These are phyloP conservation scores for Beta lomatogona DNA, from an alignment of 179 eudicot genomes.

Conservation along the genomic window DNA sequence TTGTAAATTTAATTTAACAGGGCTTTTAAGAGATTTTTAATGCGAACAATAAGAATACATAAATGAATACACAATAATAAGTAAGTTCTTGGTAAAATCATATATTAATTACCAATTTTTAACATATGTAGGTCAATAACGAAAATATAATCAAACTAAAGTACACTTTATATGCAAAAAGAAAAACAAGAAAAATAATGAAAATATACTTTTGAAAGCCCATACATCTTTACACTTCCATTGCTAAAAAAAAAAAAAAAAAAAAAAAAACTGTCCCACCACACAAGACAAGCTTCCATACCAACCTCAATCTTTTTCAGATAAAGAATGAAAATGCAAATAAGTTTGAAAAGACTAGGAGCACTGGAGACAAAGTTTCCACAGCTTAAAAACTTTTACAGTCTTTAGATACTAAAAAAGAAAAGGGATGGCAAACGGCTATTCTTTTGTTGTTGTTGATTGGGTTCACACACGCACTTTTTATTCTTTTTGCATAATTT, in stretches of 20 bases:
- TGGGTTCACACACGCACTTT: slow-evolving; percentile 24
- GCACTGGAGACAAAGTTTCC: slow-evolving; percentile 41
- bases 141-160: background rate
- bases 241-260: slow-evolving; percentile 26
- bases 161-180: background rate
- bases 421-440: slow-evolving; percentile 23
- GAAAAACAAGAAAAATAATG: background rate
- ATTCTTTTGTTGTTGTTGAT: slow-evolving; percentile 26
- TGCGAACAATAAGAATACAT: no score
- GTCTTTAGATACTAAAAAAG: slow-evolving; percentile 23
- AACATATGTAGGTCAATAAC: no score
- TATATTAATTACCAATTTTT: no score
- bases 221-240: slow-evolving; percentile 32
- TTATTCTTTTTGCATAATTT: slow-evolving; percentile 33
- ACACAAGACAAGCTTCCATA: slow-evolving; percentile 38
- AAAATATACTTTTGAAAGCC: slow-evolving; percentile 5
- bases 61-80: no score
- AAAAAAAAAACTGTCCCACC: slow-evolving; percentile 32
- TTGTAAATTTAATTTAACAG: no score
- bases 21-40: no score
- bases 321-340: background rate
- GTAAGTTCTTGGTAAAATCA: no score
- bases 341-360: slow-evolving; percentile 16
- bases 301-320: slow-evolving; percentile 17
- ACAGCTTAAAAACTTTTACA: slow-evolving; percentile 37